phyloP scores from a whole-genome alignment of 768 basidiomycete species.

The Lentinula detonsa region DNA sequence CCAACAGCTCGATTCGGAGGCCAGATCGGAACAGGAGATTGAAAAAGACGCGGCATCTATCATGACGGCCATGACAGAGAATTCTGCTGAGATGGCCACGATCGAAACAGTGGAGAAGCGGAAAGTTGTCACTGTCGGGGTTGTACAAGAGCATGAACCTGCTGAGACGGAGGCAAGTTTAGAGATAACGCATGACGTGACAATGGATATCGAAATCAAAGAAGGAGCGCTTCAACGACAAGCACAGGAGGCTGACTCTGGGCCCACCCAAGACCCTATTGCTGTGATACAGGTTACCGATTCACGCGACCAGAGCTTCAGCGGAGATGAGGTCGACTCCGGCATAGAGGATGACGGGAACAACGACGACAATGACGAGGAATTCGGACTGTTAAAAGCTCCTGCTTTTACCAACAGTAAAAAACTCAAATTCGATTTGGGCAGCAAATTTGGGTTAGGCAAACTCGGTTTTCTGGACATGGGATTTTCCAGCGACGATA shows the following conservation, averaged over 20 bases:
- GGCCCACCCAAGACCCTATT: background rate
- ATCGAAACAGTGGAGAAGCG: constrained; percentile 43
- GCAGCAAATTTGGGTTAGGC: constrained; percentile 39
- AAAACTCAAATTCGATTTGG: constrained; percentile 37
- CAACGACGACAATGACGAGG: constrained; percentile 19
- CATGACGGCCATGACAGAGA: constrained; percentile 32
- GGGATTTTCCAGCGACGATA: background rate
- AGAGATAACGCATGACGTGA: constrained; percentile 2
- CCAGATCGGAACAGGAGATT: constrained; percentile 22
- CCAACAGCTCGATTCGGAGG: background rate
- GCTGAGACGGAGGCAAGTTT: constrained; percentile 4
- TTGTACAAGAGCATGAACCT: constrained; percentile 4
- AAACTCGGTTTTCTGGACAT: constrained; percentile 3
- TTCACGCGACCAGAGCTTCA: constrained; percentile 7
- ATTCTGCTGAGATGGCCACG: constrained; percentile 44
- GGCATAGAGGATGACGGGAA: constrained; percentile 4
- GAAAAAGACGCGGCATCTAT: constrained; percentile 34
- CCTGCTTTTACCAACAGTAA: constrained; percentile 15
- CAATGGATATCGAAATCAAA: background rate
- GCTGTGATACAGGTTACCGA: constrained; percentile 7
- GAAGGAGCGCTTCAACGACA: background rate
- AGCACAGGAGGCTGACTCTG: background rate
- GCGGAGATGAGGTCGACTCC: constrained; percentile 17
- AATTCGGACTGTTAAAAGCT: constrained; percentile 22
- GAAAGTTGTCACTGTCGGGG: constrained; percentile 15